Percentiles rank a stretch among this genome's conserved stretches.
Conservation (phyloP, 352 stramenopile genomes). For the Poterioochromonas sp. region DNA sequence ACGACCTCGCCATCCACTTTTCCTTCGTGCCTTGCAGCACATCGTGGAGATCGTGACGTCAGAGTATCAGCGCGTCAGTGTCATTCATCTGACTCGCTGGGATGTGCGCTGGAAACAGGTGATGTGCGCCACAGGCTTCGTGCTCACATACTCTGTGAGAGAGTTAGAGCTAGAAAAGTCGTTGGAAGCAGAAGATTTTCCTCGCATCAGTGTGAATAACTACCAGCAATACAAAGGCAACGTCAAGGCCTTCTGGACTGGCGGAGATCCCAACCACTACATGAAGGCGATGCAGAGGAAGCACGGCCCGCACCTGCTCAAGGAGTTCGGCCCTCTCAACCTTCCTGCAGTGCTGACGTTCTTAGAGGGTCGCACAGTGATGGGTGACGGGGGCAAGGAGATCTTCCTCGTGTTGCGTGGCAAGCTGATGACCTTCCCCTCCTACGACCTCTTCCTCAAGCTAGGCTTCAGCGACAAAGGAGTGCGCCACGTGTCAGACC, state of each 20-base stretch:
- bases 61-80: background rate
- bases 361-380: background rate
- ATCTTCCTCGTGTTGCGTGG: background rate
- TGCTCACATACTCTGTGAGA: background rate
- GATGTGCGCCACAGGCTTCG: constrained; percentile 12
- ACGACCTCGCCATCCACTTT: background rate
- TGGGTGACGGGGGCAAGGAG: constrained; percentile 13
- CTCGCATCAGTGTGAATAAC: background rate
- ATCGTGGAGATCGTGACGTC: constrained; percentile 5
- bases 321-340: background rate
- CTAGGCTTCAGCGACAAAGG: background rate
- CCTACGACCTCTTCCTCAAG: background rate
- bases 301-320: background rate
- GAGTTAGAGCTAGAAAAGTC: background rate
- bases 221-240: constrained; percentile 9
- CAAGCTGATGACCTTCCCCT: background rate
- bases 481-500: background rate
- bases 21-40: background rate
- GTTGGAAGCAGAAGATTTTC: background rate
- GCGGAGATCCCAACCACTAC: constrained; percentile 2
- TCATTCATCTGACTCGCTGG: constrained; percentile 11
- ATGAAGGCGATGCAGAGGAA: constrained; percentile 24
- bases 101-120: constrained; percentile 20
- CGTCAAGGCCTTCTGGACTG: constrained; percentile 16
- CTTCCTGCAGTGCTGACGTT: background rate